Conservation (phyloP, 1,284 basidiomycete genomes). For the Pseudozyma thailandica region DNA sequence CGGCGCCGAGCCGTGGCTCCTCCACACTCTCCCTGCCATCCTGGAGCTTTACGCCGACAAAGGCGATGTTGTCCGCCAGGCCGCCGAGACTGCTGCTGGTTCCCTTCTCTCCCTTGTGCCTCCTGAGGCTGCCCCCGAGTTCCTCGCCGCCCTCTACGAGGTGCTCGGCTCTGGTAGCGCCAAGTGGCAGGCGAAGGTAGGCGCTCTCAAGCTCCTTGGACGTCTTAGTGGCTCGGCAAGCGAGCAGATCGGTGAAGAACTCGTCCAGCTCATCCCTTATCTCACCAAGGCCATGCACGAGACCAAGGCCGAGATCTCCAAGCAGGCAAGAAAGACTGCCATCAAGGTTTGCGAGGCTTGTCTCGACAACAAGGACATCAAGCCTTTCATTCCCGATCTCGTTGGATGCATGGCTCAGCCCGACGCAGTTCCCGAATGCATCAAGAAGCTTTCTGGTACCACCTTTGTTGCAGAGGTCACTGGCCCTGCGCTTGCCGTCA, state of each 20-base stretch:
- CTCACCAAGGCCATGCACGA: conserved; percentile 95
- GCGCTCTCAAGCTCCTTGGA: conserved; percentile 78
- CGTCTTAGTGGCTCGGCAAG: conserved; percentile 78
- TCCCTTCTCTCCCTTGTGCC: conserved; percentile 85
- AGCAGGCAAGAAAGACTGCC: conserved; percentile 90
- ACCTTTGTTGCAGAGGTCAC: conserved; percentile 98
- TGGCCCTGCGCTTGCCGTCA: conserved; percentile 91
- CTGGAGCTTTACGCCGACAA: conserved; percentile 94
- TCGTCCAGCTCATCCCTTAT: conserved; percentile 84
- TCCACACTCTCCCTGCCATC: conserved; percentile 80
- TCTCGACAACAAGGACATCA: conserved; percentile 92
- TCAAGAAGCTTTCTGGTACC: conserved; percentile 92
- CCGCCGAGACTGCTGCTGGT: conserved; percentile 84
- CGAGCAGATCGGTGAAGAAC: conserved; percentile 84
- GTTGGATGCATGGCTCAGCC: conserved; percentile 90
- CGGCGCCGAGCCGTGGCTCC: conserved; percentile 82
- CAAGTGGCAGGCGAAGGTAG: conserved; percentile 96
- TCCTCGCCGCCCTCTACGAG: conserved; percentile 79
- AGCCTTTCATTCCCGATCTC: conserved; percentile 86
- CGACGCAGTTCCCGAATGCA: conserved; percentile 82
- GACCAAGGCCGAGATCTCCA: conserved; percentile 92
- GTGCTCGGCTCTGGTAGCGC: conserved; percentile 78
- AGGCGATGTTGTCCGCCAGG: conserved; percentile 87
- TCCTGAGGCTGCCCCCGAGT: conserved; percentile 77
- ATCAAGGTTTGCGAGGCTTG: conserved; percentile 87